Conservation (phyloP, 2,329 filamentous ascomycete genomes). For the Clarireedia hainanense region DNA sequence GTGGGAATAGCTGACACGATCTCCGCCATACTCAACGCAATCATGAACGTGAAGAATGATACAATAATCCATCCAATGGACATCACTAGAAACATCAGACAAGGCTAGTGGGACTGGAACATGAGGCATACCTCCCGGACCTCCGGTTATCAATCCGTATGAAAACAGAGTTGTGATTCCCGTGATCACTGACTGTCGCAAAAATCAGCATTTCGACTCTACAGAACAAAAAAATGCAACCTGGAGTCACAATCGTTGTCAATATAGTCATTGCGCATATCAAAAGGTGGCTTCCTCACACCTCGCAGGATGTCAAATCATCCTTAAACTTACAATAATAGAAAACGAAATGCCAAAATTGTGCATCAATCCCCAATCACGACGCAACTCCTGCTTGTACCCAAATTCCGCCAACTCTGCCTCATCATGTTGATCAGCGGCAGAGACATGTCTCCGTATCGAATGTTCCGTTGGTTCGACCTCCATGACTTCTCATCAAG, state of each 20-base stretch:
- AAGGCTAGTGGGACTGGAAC: neutral
- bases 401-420: slow-evolving; percentile 46
- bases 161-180: slow-evolving; percentile 50
- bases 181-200: slow-evolving; percentile 45
- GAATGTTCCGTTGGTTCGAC: neutral
- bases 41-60: slow-evolving; percentile 47
- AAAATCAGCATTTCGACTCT: neutral
- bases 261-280: too few species aligned
- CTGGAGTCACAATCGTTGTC: neutral
- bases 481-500: neutral
- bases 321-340: slow-evolving; percentile 42
- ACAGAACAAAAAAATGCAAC: too few species aligned
- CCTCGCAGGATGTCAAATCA: too few species aligned
- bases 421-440: slow-evolving; percentile 34
- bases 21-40: slow-evolving; percentile 49
- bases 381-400: slow-evolving; percentile 50
- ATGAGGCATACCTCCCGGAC: slow-evolving; percentile 40
- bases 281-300: too few species aligned
- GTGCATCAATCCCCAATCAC: slow-evolving; percentile 50
- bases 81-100: slow-evolving; percentile 35
- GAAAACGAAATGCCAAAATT: slow-evolving; percentile 57
- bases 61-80: slow-evolving; percentile 47
- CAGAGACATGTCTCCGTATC: slow-evolving; percentile 11
- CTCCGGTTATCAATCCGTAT: slow-evolving; percentile 48
- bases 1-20: slow-evolving; percentile 53